Conservation (phyloP, 257 asterid genomes). For the Coffea eugenioides region DNA sequence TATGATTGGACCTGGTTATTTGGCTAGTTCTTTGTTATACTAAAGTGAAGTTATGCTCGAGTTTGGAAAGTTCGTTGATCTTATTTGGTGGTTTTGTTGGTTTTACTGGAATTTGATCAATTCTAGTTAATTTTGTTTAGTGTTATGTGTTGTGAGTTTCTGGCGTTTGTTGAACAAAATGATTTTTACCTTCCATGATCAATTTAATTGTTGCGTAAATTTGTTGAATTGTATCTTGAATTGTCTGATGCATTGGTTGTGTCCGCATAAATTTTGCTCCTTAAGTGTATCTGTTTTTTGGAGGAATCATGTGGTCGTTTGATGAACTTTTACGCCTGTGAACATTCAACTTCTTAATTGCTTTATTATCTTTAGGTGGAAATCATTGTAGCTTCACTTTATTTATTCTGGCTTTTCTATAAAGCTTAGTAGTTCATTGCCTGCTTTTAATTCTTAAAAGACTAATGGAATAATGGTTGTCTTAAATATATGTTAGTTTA, state of each 20-base stretch:
- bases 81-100: background rate
- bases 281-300: background rate
- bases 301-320: background rate
- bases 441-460: background rate
- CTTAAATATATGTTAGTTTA: background rate
- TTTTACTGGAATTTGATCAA: background rate
- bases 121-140: background rate
- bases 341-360: background rate
- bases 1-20: background rate
- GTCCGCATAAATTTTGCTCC: background rate
- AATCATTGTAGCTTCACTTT: background rate
- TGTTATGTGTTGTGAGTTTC: background rate
- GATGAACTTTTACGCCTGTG: background rate
- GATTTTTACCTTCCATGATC: background rate
- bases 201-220: background rate
- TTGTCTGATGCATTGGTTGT: slow-evolving; percentile 4
- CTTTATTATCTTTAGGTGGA: background rate
- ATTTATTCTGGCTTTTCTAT: background rate
- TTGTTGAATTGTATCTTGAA: background rate
- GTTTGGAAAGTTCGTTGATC: background rate
- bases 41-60: slow-evolving; percentile 4
- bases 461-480: background rate
- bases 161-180: slow-evolving; percentile 16
- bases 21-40: slow-evolving; percentile 1
- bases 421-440: background rate